Percentiles rank a stretch among this genome's conserved stretches.
phyloP scores from a whole-genome alignment of 495 filamentous ascomycete species.

The Neurospora tetraspora region DNA sequence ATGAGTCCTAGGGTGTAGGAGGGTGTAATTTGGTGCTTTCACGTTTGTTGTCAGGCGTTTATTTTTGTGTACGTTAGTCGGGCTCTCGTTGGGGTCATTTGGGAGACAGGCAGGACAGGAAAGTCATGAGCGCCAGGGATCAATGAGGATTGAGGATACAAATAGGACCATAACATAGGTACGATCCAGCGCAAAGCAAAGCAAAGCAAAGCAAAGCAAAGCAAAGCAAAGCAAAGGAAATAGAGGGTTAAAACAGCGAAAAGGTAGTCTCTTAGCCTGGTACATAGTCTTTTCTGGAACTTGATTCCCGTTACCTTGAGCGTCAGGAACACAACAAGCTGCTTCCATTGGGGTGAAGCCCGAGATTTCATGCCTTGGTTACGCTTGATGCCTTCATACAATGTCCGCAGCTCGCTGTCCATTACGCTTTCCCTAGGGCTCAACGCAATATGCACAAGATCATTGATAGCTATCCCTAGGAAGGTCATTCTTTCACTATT shows the following conservation, averaged over 20 bases:
- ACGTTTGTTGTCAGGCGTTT: neutral
- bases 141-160: neutral
- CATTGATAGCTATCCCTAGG: too few species aligned
- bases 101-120: neutral
- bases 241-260: neutral
- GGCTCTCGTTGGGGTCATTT: neutral
- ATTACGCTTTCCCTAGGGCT: neutral
- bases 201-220: neutral
- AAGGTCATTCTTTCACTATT: neutral
- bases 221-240: neutral
- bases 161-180: neutral
- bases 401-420: neutral
- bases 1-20: neutral
- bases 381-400: neutral
- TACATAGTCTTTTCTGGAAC: neutral
- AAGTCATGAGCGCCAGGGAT: neutral
- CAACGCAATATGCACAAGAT: too few species aligned
- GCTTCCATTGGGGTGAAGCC: neutral
- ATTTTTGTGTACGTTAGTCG: neutral
- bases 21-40: neutral
- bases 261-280: neutral
- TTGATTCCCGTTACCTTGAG: neutral
- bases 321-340: neutral
- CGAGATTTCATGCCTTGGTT: neutral
- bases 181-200: neutral